phyloP scores from a whole-genome alignment of 2,329 filamentous ascomycete species.

The Aureobasidium lini region DNA sequence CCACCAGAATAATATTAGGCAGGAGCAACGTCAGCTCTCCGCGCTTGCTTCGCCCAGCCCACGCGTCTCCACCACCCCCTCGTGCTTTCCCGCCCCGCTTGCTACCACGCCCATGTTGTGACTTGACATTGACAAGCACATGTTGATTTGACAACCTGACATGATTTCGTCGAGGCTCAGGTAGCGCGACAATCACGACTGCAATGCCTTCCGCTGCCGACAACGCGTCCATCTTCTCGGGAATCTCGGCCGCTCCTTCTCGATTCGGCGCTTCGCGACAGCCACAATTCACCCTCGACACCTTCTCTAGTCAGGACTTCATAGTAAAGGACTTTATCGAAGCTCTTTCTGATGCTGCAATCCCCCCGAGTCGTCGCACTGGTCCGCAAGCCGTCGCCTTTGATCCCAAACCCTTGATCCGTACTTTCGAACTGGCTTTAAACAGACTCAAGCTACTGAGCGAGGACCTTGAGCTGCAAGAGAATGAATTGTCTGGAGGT shows the following conservation, averaged over 20 bases:
- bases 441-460: constrained; percentile 62
- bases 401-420: constrained; percentile 93
- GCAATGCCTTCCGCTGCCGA: constrained; percentile 34
- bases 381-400: constrained; percentile 45
- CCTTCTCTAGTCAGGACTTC: constrained; percentile 65
- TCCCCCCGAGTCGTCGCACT: constrained; percentile 73
- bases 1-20: neutral
- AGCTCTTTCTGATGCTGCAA: constrained; percentile 75
- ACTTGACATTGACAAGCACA: neutral
- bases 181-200: neutral
- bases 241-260: constrained; percentile 21
- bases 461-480: constrained; percentile 79
- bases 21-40: constrained; percentile 7
- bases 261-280: constrained; percentile 23
- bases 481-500: constrained; percentile 83
- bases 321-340: constrained; percentile 98
- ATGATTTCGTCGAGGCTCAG: neutral
- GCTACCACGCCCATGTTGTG: neutral
- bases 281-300: constrained; percentile 69
- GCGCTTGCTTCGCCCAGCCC: neutral
- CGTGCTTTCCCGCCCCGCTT: neutral
- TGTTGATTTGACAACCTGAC: neutral
- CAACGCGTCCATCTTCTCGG: constrained; percentile 35
- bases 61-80: constrained; percentile 4
- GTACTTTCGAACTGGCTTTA: constrained; percentile 77